These are phyloP conservation scores for Talaromyces stipitatus DNA, from an alignment of 495 filamentous ascomycete genomes.

Conservation along the genomic window DNA sequence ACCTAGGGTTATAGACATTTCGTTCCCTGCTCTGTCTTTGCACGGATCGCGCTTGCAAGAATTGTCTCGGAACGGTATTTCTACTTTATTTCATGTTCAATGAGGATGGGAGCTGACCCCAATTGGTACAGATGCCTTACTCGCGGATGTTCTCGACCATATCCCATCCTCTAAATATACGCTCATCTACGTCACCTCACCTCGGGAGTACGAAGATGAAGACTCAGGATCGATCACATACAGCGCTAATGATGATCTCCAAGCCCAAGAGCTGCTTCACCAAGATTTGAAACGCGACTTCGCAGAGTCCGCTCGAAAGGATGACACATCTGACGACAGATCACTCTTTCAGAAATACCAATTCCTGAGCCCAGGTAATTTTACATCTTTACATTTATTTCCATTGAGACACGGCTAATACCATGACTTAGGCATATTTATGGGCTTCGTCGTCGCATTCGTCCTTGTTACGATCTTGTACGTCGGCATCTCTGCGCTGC, in stretches of 20 bases:
- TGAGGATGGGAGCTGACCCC: constrained; percentile 10
- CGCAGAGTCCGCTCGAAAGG: constrained; percentile 21
- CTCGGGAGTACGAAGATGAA: constrained; percentile 29
- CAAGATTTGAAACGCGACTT: constrained; percentile 55
- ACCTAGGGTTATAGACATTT: constrained; percentile 42
- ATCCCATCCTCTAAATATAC: constrained; percentile 51
- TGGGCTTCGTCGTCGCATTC: constrained; percentile 60
- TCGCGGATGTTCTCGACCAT: constrained; percentile 48
- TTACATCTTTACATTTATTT: background rate
- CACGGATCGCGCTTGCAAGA: constrained; percentile 29
- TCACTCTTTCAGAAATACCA: constrained; percentile 88
- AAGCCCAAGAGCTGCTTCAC: constrained; percentile 41
- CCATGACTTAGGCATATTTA: constrained; percentile 61
- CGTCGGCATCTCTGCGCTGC: constrained; percentile 66
- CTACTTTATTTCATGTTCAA: background rate
- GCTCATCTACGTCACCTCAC: constrained; percentile 53
- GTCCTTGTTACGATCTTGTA: constrained; percentile 69
- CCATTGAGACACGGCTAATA: background rate
- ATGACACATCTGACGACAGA: constrained; percentile 24
- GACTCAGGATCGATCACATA: constrained; percentile 29
- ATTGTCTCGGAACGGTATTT: constrained; percentile 43
- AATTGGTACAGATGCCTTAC: constrained; percentile 44
- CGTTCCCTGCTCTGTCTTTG: constrained; percentile 42
- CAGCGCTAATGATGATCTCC: constrained; percentile 42
- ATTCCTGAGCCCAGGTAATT: constrained; percentile 67